These are phyloP conservation scores for Botryotinia convoluta DNA, from an alignment of 2,329 filamentous ascomycete species.

Conservation along the genomic window DNA sequence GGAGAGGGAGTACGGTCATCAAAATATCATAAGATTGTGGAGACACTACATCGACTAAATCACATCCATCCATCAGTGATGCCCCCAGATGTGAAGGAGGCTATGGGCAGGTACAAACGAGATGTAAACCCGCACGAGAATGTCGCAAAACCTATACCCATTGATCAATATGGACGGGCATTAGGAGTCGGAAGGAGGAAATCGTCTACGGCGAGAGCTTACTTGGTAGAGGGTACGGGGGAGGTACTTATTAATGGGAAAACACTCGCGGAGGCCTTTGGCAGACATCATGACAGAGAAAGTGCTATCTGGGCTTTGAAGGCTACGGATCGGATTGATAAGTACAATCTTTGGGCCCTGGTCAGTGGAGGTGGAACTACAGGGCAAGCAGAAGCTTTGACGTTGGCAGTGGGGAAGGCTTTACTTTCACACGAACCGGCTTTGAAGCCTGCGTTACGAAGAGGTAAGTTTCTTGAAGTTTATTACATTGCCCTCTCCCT, in stretches of 20 bases:
- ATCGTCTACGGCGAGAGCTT: constrained; percentile 79
- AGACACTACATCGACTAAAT: constrained; percentile 76
- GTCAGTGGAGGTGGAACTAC: constrained; percentile 86
- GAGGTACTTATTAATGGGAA: constrained; percentile 90
- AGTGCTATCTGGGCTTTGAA: constrained; percentile 91
- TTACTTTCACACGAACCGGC: constrained; percentile 88
- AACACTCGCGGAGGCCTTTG: constrained; percentile 77
- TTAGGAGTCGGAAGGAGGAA: constrained; percentile 84
- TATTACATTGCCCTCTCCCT: constrained; percentile 2
- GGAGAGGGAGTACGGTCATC: constrained; percentile 72
- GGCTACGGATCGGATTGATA: constrained; percentile 78
- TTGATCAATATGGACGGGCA: constrained; percentile 77
- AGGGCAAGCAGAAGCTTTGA: constrained; percentile 92
- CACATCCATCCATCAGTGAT: constrained; percentile 77
- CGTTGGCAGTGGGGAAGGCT: constrained; percentile 83
- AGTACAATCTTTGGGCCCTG: constrained; percentile 93
- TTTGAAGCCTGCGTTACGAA: constrained; percentile 80
- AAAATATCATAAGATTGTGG: constrained; percentile 75
- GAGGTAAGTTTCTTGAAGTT: constrained; percentile 63
- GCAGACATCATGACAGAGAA: constrained; percentile 87
- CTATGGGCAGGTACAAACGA: constrained; percentile 69
- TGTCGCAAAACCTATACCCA: constrained; percentile 56
- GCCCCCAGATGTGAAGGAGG: constrained; percentile 64
- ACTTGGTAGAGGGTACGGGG: constrained; percentile 87
- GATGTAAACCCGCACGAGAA: constrained; percentile 70